Evolutionary conservation across 2,329 filamentous ascomycete genomes (phyloP), one percentile per base, ranked within the genome.

Genomic region (Aureobasidium sp.): DNA sequence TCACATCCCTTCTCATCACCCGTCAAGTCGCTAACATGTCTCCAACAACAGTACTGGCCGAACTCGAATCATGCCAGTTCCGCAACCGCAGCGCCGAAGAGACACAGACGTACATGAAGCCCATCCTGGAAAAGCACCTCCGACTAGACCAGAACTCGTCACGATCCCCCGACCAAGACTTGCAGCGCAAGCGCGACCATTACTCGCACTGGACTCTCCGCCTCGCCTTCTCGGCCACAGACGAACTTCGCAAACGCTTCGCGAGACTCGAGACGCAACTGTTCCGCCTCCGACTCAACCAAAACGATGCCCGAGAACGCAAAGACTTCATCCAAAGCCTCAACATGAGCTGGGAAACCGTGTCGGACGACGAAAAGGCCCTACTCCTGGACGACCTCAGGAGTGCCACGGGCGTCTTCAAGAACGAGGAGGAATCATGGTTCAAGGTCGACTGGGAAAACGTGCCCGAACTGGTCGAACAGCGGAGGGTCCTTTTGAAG

Each of bases 181-280:
- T 80, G 29, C 88, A 98, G 71, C 80, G 91, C 24, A 87, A 91
- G 68, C 94, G 93, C 67, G 93, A 98, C 63, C 93, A 98, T 71
- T 98, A 97, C 71, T 93, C 88, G 53, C 93, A 98, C 70, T 98
- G 96, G 68, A 98, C 97, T 57, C 79, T 98, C 5, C 84, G 93
- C 0, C 80, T 98, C 38, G 93, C 93, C 1, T 98, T 98, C 65
- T 84, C 90, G 0, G 83, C 86, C 2, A 96, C 91, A 0, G 90
- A 95, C 65, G 93, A 98, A 63, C 75, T 97, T 32, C 83, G 93
- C 37, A 80, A 86, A 58, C 84, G 93, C 21, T 98, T 97, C 65
- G 80, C 84, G 3, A 82, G 90, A 30, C 82, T 94, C 3, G 93
- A 98, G 71, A 88, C 87, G 0, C 88, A 87, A 79, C 78, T 98